Evolutionary conservation across 2,329 filamentous ascomycete genomes (phyloP).

Genomic region (Fusarium sp.): DNA sequence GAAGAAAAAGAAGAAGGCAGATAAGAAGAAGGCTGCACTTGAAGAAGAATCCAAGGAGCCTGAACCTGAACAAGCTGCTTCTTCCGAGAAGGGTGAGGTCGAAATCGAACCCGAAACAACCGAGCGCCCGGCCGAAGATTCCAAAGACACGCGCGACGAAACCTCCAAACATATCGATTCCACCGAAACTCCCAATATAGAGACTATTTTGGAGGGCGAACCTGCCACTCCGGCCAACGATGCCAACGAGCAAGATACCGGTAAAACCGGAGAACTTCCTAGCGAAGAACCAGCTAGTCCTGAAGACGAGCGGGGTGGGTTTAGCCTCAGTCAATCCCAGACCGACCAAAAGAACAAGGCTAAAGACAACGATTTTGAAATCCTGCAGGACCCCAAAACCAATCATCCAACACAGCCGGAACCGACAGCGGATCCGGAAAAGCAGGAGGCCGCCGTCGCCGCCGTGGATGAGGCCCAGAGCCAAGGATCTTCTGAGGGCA

Average conservation of each 20-base stretch:
- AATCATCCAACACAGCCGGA: slow-evolving; percentile 41
- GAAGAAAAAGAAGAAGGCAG: slow-evolving; percentile 48
- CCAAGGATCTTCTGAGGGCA: slow-evolving; percentile 34
- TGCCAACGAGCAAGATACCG: slow-evolving; percentile 34
- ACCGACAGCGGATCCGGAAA: slow-evolving; percentile 44
- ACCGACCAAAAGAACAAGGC: slow-evolving; percentile 52
- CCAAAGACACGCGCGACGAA: slow-evolving; percentile 27
- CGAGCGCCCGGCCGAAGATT: slow-evolving; percentile 20
- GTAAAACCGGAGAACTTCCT: slow-evolving; percentile 37
- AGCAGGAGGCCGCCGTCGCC: slow-evolving; percentile 42
- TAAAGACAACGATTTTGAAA: slow-evolving; percentile 49
- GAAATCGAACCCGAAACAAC: slow-evolving; percentile 20
- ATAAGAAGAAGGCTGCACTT: slow-evolving; percentile 48
- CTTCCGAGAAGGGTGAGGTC: slow-evolving; percentile 30
- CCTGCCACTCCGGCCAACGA: slow-evolving; percentile 19
- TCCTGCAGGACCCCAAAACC: slow-evolving; percentile 47
- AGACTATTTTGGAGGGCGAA: slow-evolving; percentile 14
- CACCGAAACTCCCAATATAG: slow-evolving; percentile 16
- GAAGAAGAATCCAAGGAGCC: slow-evolving; percentile 40
- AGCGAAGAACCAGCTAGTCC: slow-evolving; percentile 44
- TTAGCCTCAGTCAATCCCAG: slow-evolving; percentile 47
- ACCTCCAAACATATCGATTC: slow-evolving; percentile 32
- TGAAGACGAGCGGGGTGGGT: slow-evolving; percentile 49
- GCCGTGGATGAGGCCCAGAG: slow-evolving; percentile 41
- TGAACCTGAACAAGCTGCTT: slow-evolving; percentile 29